These are phyloP conservation scores for Tilletia caries DNA, from an alignment of 1,284 basidiomycete species.

Conservation along the genomic window DNA sequence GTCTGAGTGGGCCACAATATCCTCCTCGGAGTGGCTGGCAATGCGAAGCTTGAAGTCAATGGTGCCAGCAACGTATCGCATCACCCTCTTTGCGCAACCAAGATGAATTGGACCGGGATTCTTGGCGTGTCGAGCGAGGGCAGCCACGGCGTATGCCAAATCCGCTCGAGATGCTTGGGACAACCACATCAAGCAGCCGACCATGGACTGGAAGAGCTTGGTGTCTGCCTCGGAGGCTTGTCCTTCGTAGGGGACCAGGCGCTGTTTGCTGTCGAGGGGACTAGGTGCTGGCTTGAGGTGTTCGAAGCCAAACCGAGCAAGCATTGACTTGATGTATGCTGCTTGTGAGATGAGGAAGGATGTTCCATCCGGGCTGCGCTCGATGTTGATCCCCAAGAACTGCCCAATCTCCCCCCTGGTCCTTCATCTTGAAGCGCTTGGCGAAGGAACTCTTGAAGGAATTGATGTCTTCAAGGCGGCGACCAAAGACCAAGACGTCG, in stretches of 20 bases:
- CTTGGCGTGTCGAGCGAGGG: not conserved
- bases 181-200: not conserved
- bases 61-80: not conserved
- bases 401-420: slow-evolving; percentile 1
- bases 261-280: not conserved
- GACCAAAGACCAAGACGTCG: slow-evolving; percentile 2
- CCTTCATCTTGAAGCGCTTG: slow-evolving; percentile 2
- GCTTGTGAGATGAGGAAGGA: not conserved
- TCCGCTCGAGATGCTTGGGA: not conserved
- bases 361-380: not conserved
- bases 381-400: not conserved
- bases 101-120: not conserved
- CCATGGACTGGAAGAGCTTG: not conserved
- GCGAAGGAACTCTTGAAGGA: not conserved
- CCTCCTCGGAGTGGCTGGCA: not conserved
- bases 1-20: not conserved
- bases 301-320: not conserved
- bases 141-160: not conserved
- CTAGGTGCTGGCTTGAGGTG: not conserved
- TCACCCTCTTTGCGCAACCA: not conserved
- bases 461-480: not conserved
- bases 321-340: not conserved
- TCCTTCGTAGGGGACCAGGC: slow-evolving; percentile 1
- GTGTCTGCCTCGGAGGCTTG: not conserved
- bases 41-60: not conserved